A percentile compares a stretch with the other conserved stretches of the same genome.
Evolutionary conservation across 2,329 filamentous ascomycete species (phyloP).

Genomic region (Apiospora hydei): DNA sequence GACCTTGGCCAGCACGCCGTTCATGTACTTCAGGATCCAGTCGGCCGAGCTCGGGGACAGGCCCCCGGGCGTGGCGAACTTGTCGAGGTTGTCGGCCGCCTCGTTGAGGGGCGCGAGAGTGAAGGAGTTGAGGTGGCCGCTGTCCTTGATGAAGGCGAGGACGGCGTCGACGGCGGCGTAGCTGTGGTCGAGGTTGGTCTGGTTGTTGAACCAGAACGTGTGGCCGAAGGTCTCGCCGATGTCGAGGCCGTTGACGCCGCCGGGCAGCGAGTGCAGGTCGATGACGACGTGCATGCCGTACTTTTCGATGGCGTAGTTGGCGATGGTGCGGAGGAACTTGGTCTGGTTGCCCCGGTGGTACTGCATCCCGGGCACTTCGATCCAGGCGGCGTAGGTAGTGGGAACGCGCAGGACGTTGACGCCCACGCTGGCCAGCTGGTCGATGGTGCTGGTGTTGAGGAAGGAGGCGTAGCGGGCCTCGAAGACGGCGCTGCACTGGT

Average conservation of each 20-base stretch:
- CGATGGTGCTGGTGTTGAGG: slow-evolving; percentile 41
- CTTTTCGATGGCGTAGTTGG: slow-evolving; percentile 43
- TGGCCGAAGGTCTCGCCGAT: slow-evolving; percentile 43
- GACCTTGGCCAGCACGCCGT: slow-evolving; percentile 37
- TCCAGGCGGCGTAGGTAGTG: slow-evolving; percentile 46
- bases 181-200: slow-evolving; percentile 43
- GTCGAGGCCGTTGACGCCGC: slow-evolving; percentile 39
- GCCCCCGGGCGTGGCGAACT: slow-evolving; percentile 42
- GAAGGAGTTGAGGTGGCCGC: slow-evolving; percentile 40
- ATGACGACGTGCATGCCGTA: slow-evolving; percentile 46
- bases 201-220: slow-evolving; percentile 45
- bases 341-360: slow-evolving; percentile 44
- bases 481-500: slow-evolving; percentile 38
- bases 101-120: slow-evolving; percentile 48
- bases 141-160: slow-evolving; percentile 42
- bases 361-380: slow-evolving; percentile 42
- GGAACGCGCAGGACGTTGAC: slow-evolving; percentile 46
- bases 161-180: slow-evolving; percentile 41
- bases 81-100: slow-evolving; percentile 43
- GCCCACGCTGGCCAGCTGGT: slow-evolving; percentile 41
- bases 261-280: slow-evolving; percentile 39
- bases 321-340: slow-evolving; percentile 39
- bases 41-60: slow-evolving; percentile 39
- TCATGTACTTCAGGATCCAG: slow-evolving; percentile 44
- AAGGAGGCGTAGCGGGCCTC: slow-evolving; percentile 41